Conservation (phyloP, 768 basidiomycete species). For the Collybia nuda region DNA sequence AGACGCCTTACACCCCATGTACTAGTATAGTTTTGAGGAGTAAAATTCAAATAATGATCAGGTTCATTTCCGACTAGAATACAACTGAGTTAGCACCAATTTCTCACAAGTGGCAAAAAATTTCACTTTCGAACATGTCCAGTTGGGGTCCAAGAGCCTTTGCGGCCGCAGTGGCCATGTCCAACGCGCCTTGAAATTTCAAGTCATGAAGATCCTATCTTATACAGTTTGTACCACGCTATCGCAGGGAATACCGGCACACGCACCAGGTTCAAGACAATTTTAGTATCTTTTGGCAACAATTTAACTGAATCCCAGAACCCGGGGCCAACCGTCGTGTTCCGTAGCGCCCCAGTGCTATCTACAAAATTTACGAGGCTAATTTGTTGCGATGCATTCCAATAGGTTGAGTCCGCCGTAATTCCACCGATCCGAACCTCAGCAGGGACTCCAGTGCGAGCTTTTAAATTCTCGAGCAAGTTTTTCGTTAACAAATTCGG, state of each 20-base stretch:
- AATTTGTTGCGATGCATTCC: slow-evolving; percentile 38
- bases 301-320: slow-evolving; percentile 50
- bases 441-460: slow-evolving; percentile 42
- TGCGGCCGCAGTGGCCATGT: slow-evolving; percentile 41
- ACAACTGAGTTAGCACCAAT: background rate
- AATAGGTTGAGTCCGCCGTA: slow-evolving; percentile 53
- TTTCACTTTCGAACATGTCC: slow-evolving; percentile 44
- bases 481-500: slow-evolving; percentile 44
- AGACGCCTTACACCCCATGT: slow-evolving; percentile 40
- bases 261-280: slow-evolving; percentile 44
- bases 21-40: slow-evolving; percentile 41
- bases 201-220: slow-evolving; percentile 44
- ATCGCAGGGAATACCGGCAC: background rate
- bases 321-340: slow-evolving; percentile 50
- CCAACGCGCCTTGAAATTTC: slow-evolving; percentile 39
- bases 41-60: slow-evolving; percentile 46
- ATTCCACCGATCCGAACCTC: slow-evolving; percentile 54
- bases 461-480: slow-evolving; percentile 43
- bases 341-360: slow-evolving; percentile 38
- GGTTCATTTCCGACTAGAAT: slow-evolving; percentile 52
- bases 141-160: slow-evolving; percentile 36
- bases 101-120: background rate
- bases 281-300: slow-evolving; percentile 44
- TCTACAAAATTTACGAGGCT: slow-evolving; percentile 46
- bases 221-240: background rate